Evolutionary conservation across 2,329 filamentous ascomycete genomes (phyloP).

Genomic region (Verticillium tricorpus): DNA sequence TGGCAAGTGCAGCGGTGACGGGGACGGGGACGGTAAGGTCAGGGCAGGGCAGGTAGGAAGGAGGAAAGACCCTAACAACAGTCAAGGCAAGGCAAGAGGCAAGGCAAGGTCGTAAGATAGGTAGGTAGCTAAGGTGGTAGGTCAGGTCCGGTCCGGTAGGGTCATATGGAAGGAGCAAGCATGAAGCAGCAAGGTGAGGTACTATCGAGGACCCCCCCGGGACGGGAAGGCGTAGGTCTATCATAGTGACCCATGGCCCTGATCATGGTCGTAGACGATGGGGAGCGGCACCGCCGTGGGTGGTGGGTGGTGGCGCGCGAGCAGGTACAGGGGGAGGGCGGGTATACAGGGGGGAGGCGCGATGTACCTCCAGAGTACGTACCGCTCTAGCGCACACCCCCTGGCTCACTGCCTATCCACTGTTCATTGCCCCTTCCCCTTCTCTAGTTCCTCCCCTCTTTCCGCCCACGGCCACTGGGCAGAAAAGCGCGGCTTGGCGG

Average conservation of each 20-base stretch:
- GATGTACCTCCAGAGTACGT: background rate
- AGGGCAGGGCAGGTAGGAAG: background rate
- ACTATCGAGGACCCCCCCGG: background rate
- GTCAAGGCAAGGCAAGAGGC: background rate
- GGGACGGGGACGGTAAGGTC: background rate
- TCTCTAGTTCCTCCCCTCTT: background rate
- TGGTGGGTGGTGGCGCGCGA: background rate
- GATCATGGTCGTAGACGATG: background rate
- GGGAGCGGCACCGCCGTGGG: background rate
- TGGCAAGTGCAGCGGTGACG: background rate
- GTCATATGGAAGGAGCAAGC: conserved; percentile 6
- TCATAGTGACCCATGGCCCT: background rate
- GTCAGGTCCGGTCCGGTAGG: too few relatives aligned
- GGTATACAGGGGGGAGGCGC: background rate
- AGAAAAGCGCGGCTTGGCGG: background rate
- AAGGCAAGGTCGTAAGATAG: conserved; percentile 3
- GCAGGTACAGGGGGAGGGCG: background rate
- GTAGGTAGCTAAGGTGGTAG: too few relatives aligned
- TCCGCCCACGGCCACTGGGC: background rate
- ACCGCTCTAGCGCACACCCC: background rate
- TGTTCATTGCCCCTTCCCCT: background rate
- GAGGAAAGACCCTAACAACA: background rate
- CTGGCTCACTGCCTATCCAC: background rate
- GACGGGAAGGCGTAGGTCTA: background rate
- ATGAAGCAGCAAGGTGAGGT: conserved; percentile 9